Conservation (phyloP, 495 filamentous ascomycete species). For the Chaetomidium leptoderma region DNA sequence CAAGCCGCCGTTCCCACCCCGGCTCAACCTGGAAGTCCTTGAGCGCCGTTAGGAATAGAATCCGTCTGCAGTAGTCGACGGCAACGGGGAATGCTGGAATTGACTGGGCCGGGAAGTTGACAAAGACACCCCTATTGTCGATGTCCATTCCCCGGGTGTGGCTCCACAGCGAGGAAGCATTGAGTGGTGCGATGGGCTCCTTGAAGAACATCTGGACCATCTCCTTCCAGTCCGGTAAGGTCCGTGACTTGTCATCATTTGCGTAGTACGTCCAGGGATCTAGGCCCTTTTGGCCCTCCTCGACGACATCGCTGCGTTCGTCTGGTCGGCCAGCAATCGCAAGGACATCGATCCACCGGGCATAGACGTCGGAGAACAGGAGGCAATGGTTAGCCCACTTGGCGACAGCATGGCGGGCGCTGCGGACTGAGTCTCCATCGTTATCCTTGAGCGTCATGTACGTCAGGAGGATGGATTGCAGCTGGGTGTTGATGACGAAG, state of each 20-base stretch:
- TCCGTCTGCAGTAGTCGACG: conserved; percentile 64
- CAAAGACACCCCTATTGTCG: conserved; percentile 34
- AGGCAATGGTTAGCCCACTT: conserved; percentile 90
- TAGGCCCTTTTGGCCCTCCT: conserved; percentile 86
- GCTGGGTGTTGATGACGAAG: conserved; percentile 28
- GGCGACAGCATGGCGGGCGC: conserved; percentile 74
- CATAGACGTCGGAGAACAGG: conserved; percentile 69
- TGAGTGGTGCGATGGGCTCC: conserved; percentile 30
- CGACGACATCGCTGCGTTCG: conserved; percentile 74
- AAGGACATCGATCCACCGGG: conserved; percentile 83
- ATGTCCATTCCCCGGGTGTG: conserved; percentile 27
- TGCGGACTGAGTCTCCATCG: conserved; percentile 53
- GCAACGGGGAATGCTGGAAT: conserved; percentile 59
- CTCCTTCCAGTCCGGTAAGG: conserved; percentile 46
- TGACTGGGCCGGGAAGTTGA: conserved; percentile 40
- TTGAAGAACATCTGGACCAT: conserved; percentile 46
- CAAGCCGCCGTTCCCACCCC: conserved; percentile 81
- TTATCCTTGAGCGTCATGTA: conserved; percentile 61
- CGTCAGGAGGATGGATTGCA: conserved; percentile 54
- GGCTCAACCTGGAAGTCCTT: conserved; percentile 60
- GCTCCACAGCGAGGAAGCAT: conserved; percentile 9
- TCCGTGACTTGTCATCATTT: conserved; percentile 32
- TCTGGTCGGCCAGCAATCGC: conserved; percentile 60
- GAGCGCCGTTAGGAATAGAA: conserved; percentile 71
- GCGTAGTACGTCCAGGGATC: conserved; percentile 51